Evolutionary conservation across 805 yeast species (phyloP), one percentile per base, ranked within the genome.

Genomic region (Kazachstania viticola): DNA sequence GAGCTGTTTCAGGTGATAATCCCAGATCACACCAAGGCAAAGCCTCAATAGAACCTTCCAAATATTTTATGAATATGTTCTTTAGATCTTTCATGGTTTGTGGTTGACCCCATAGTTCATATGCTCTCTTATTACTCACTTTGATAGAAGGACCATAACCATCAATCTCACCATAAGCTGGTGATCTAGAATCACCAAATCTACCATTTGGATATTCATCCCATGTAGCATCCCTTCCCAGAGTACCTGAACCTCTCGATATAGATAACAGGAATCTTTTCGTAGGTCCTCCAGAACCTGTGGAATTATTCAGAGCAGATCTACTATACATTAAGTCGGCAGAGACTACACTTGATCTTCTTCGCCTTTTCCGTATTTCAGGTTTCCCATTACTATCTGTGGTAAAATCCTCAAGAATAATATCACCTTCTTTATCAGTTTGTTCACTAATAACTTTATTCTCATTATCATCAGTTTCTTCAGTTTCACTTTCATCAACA

Each of bases 131-230:
- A 9, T 75, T 68, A 6, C 78, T 69, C 4, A 83, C 75, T 49
- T 87, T 87, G 46, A 91, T 69, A 3, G 80, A 73, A 0, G 96
- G 95, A 2, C 97, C 97, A 54, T 88, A 91, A 19, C 97, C 97
- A 54, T 87, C 96, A 46, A 88, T 83, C 60, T 88, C 96, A 64
- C 97, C 98, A 57, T 81, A 88, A 1, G 97, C 97, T 14, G 96
- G 95, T 21, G 95, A 83, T 47, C 91, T 67, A 0, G 95, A 81
- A 59, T 85, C 94, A 61, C 96, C 94, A 56, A 83, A 84, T 61
- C 97, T 70, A 51, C 96, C 95, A 57, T 87, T 84, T 17, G 95
- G 91, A 57, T 83, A 87, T 49, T 87, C 97, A 62, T 87, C 97
- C 97, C 97, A 87, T 1, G 87, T 81, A 4, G 94, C 94, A 54